Percentiles rank a stretch among this genome's conserved stretches.
These are phyloP conservation scores for Pyrenophora tritici-repentis DNA, from an alignment of 2,329 filamentous ascomycete species.

Conservation along the genomic window DNA sequence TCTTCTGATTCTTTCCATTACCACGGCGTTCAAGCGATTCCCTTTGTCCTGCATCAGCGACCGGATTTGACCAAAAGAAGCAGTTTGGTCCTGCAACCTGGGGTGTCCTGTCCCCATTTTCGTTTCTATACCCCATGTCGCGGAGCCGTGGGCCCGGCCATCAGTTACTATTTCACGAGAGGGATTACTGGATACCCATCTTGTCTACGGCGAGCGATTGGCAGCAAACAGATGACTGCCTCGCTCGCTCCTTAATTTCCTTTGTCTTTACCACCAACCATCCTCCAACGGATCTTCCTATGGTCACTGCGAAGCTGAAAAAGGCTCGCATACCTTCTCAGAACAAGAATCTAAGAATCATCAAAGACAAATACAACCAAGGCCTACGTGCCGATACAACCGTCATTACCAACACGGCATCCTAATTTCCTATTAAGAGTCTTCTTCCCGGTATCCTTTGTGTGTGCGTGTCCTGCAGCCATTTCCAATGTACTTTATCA, in stretches of 20 bases:
- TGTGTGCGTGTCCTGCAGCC: constrained; percentile 14
- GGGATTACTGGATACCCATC: constrained; percentile 36
- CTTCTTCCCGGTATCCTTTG: constrained; percentile 21
- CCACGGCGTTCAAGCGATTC: constrained; percentile 46
- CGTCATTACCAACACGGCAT: constrained; percentile 28
- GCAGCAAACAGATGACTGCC: constrained; percentile 33
- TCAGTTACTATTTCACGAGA: constrained; percentile 32
- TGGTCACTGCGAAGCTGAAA: constrained; percentile 38
- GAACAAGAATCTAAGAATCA: constrained; percentile 38
- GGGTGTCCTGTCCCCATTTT: constrained; percentile 32
- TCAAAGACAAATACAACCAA: constrained; percentile 39
- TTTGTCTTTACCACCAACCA: constrained; percentile 39
- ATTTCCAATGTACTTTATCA: constrained; percentile 31
- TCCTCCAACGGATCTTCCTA: constrained; percentile 40
- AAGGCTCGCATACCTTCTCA: constrained; percentile 32
- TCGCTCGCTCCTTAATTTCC: constrained; percentile 40
- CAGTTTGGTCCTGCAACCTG: constrained; percentile 24
- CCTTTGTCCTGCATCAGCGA: constrained; percentile 35
- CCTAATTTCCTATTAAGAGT: constrained; percentile 22
- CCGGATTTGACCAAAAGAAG: constrained; percentile 30
- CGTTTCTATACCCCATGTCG: constrained; percentile 40
- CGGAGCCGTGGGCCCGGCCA: constrained; percentile 24
- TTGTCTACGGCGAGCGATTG: constrained; percentile 31
- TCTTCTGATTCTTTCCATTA: constrained; percentile 21
- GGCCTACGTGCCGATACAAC: constrained; percentile 38